Base-by-base conservation (phyloP, 306 rosid species). In the Hippophae gyantsensis region DNA sequence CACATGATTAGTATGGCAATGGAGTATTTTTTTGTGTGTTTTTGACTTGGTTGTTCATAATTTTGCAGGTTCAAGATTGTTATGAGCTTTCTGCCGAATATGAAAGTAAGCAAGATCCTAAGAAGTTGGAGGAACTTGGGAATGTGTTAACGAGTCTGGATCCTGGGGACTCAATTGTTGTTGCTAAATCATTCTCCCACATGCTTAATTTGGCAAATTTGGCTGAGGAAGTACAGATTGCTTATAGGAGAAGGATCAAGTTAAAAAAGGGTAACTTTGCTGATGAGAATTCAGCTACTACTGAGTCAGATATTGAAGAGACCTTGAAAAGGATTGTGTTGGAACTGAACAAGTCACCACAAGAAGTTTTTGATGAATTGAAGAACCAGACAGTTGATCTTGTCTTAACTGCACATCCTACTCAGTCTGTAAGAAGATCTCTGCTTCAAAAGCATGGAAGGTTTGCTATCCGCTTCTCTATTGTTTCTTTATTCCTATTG, bases 221-320 rank as follows among this genome's bases (percentile, higher is more conserved):
- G 71, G 99, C 97, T 0, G 99, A 93, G 71, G 99, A 93, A 68
- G 99, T 93, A 69, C 99, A 93, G 81, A 93, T 93, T 70, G 99
- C 99, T 0, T 93, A 93, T 72, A 57, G 99, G 43, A 89, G 99
- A 67, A 88, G 99, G 84, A 86, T 82, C 62, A 93, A 93, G 81
- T 61, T 93, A 60, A 93, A 93, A 85, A 93, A 93, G 76, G 97
- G 99, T 61, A 94, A 89, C 61, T 93, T 93, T 67, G 94, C 77
- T 44, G 99, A 93, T 72, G 99, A 93, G 72, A 85, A 77, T 68
- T 86, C 87, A 14, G 99, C 99, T 56, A 86, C 89, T 25, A 93
- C 99, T 3, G 99, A 93, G 61, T 93, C 99, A 0, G 95, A 93
- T 74, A 86, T 93, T 63, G 99, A 93, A 71, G 99, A 93, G 78